A percentile compares a stretch with the other conserved stretches of the same genome.
These are phyloP conservation scores for Pseudocercospora fijiensis DNA, from an alignment of 2,329 filamentous ascomycete genomes.

Conservation along the genomic window DNA sequence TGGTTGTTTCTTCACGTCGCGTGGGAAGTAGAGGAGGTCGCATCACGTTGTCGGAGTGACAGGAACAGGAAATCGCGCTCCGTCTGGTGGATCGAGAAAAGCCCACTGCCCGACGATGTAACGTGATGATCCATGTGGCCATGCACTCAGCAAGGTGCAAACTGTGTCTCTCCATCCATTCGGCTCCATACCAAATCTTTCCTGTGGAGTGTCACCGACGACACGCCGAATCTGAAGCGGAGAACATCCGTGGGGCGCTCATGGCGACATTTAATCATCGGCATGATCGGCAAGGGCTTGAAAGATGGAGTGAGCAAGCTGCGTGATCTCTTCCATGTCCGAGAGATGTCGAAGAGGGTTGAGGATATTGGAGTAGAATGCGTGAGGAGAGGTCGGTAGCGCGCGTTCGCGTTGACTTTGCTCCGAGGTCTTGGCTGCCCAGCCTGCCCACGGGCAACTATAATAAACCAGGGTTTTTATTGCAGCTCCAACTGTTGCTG, in stretches of 20 bases:
- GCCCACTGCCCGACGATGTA: background rate
- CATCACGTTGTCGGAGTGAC: background rate
- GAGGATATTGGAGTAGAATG: background rate
- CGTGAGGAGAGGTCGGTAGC: background rate
- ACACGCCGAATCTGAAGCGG: slow-evolving; percentile 2
- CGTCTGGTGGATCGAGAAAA: background rate
- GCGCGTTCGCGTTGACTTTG: background rate
- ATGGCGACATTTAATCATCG: background rate
- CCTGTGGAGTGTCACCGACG: slow-evolving; percentile 4
- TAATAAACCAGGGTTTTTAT: background rate
- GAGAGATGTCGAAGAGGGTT: background rate
- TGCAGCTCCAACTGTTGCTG: background rate
- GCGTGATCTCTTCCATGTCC: background rate
- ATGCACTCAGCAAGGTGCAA: slow-evolving; percentile 5
- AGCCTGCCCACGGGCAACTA: slow-evolving; percentile 1
- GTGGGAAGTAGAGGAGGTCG: background rate
- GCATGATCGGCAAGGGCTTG: background rate
- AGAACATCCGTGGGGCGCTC: background rate
- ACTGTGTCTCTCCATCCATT: slow-evolving; percentile 10
- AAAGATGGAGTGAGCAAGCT: background rate
- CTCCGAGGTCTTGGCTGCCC: background rate
- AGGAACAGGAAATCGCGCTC: slow-evolving; percentile 4
- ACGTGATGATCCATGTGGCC: slow-evolving; percentile 7
- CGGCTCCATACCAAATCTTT: slow-evolving; percentile 15
- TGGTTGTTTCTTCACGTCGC: background rate